Evolutionary conservation across 2,329 filamentous ascomycete species (phyloP).

Genomic region (Ophiosphaerella narmari): DNA sequence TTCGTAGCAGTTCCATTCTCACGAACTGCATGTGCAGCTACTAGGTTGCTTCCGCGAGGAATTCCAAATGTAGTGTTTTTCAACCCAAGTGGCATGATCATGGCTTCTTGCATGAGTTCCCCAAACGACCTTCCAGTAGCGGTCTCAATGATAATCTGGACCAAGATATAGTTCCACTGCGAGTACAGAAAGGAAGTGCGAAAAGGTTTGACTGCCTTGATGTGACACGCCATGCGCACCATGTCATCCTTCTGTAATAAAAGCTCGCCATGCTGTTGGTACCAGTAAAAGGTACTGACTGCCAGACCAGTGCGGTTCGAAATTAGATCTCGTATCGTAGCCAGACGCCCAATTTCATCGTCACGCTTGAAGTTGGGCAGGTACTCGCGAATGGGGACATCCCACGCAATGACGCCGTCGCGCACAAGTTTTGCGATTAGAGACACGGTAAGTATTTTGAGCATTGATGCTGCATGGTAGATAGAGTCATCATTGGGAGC

Average conservation of each 20-base stretch:
- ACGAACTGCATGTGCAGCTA: neutral
- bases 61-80: neutral
- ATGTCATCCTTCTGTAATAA: slow-evolving; percentile 7
- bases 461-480: neutral
- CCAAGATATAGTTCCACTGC: slow-evolving; percentile 16
- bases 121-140: slow-evolving; percentile 8
- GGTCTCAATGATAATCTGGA: slow-evolving; percentile 2
- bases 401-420: slow-evolving; percentile 17
- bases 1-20: neutral
- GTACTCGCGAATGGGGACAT: slow-evolving; percentile 16
- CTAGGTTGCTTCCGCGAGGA: neutral
- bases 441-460: neutral
- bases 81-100: slow-evolving; percentile 13
- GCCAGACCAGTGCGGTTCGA: slow-evolving; percentile 13
- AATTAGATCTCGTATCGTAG: slow-evolving; percentile 14
- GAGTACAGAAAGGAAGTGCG: slow-evolving; percentile 13
- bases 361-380: slow-evolving; percentile 9
- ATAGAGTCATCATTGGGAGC: neutral
- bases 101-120: slow-evolving; percentile 1
- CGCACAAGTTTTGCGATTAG: slow-evolving; percentile 13
- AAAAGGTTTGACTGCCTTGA: slow-evolving; percentile 2
- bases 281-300: slow-evolving; percentile 5
- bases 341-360: slow-evolving; percentile 10
- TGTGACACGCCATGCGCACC: neutral
- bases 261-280: slow-evolving; percentile 7